Percentiles rank a stretch among this genome's conserved stretches.
Conservation (phyloP, 2,329 filamentous ascomycete genomes). For the Ophiosphaerella narmari region DNA sequence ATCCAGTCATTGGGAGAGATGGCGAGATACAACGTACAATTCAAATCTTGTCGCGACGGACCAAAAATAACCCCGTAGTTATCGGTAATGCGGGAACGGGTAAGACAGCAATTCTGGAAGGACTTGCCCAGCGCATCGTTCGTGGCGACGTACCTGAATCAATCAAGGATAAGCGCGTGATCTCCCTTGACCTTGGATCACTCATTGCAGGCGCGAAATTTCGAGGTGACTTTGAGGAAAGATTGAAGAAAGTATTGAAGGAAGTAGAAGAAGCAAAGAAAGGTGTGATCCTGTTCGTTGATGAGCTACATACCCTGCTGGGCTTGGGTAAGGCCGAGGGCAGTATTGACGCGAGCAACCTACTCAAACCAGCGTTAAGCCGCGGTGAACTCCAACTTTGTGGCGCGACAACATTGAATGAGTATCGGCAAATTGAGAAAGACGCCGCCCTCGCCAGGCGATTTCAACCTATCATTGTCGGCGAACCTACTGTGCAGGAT, state of each 20-base stretch:
- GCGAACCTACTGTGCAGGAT: conserved; percentile 86
- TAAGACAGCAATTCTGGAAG: conserved; percentile 92
- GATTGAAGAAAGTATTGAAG: conserved; percentile 85
- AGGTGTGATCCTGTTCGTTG: conserved; percentile 90
- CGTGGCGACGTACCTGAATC: conserved; percentile 93
- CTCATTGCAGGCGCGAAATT: conserved; percentile 97
- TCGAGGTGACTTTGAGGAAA: conserved; percentile 92
- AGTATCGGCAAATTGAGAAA: conserved; percentile 94
- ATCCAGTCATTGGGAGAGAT: conserved; percentile 94
- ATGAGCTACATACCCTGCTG: conserved; percentile 89
- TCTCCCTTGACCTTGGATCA: conserved; percentile 85
- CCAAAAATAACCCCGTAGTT: conserved; percentile 95
- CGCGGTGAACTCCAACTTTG: conserved; percentile 93
- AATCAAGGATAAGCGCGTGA: conserved; percentile 90
- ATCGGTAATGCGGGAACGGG: conserved; percentile 90
- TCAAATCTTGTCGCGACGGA: conserved; percentile 87
- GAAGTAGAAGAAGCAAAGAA: conserved; percentile 90
- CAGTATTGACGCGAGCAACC: conserved; percentile 93
- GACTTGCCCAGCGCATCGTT: conserved; percentile 86
- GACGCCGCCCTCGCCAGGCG: conserved; percentile 89
- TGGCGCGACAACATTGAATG: conserved; percentile 88
- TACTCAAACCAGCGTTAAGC: conserved; percentile 91
- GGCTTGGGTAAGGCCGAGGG: conserved; percentile 95
- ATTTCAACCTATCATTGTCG: conserved; percentile 94
- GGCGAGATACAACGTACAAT: conserved; percentile 92